Percentiles rank a stretch among this genome's conserved stretches.
Conservation (phyloP, 2,329 filamentous ascomycete species). For the Fusarium tricinctum region DNA sequence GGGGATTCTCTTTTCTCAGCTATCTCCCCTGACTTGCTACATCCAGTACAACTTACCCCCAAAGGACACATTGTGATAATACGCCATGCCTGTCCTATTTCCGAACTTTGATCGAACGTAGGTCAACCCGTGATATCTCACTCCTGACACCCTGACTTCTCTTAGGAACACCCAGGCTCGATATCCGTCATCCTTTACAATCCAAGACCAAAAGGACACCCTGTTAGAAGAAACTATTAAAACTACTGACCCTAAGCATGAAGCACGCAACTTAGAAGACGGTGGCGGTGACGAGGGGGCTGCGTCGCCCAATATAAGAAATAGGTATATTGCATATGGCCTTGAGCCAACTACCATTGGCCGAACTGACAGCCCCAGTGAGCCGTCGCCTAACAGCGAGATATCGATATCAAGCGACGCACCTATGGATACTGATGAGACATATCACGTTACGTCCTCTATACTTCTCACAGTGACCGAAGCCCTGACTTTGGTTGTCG, state of each 20-base stretch:
- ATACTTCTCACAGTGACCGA: not conserved
- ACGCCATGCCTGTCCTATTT: not conserved
- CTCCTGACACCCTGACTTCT: not conserved
- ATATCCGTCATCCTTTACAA: too few relatives aligned
- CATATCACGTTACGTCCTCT: not conserved
- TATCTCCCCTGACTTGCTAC: too few relatives aligned
- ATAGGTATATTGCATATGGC: not conserved
- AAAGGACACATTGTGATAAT: too few relatives aligned
- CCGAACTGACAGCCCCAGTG: not conserved
- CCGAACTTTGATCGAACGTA: not conserved
- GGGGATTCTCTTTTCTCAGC: rapidly evolving
- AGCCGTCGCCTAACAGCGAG: not conserved
- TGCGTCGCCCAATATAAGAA: not conserved
- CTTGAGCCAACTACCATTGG: not conserved
- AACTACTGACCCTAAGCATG: not conserved
- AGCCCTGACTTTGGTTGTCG: not conserved
- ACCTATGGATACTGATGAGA: not conserved
- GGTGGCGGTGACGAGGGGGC: not conserved
- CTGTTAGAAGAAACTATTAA: too few relatives aligned
- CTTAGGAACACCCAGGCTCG: not conserved
- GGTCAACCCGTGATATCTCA: not conserved
- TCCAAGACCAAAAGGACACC: too few relatives aligned
- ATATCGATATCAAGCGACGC: too few relatives aligned
- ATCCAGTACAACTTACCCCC: too few relatives aligned
- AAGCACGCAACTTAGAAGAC: not conserved